These are phyloP conservation scores for Geotrichum bryndzae DNA, from an alignment of 1,139 yeast species.

Conservation along the genomic window DNA sequence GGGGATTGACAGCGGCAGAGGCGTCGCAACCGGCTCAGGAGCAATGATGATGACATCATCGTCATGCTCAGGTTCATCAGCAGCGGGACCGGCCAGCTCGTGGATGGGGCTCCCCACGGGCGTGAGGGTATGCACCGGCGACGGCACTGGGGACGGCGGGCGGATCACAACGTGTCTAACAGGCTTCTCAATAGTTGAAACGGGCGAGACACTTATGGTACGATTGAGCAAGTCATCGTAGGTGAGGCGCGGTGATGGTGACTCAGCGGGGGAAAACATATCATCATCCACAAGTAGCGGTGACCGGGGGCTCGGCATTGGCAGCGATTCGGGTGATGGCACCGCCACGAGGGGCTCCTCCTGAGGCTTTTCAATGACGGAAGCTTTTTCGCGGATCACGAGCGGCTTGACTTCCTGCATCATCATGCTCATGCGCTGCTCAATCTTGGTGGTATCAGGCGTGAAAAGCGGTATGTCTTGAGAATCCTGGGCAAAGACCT, in stretches of 20 bases:
- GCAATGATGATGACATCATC: neutral
- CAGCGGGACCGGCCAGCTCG: neutral
- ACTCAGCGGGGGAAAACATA: neutral
- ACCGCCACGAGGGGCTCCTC: neutral
- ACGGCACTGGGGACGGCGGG: neutral
- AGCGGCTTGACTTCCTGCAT: conserved; percentile 9
- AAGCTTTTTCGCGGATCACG: neutral
- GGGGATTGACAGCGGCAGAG: neutral
- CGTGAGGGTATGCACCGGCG: neutral
- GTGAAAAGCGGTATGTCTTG: neutral
- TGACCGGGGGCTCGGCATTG: neutral
- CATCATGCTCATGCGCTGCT: conserved; percentile 1
- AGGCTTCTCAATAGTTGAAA: neutral
- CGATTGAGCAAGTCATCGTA: neutral
- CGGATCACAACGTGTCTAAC: neutral
- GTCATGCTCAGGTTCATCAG: neutral
- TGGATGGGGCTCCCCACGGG: neutral
- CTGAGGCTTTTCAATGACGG: neutral
- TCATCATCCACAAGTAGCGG: neutral
- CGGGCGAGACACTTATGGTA: neutral
- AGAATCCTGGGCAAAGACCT: neutral
- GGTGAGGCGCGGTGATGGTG: neutral
- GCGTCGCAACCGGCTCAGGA: neutral
- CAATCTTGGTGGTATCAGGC: neutral
- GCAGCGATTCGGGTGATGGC: neutral